phyloP scores from a whole-genome alignment of 768 basidiomycete genomes.

The Amanita thiersii region DNA sequence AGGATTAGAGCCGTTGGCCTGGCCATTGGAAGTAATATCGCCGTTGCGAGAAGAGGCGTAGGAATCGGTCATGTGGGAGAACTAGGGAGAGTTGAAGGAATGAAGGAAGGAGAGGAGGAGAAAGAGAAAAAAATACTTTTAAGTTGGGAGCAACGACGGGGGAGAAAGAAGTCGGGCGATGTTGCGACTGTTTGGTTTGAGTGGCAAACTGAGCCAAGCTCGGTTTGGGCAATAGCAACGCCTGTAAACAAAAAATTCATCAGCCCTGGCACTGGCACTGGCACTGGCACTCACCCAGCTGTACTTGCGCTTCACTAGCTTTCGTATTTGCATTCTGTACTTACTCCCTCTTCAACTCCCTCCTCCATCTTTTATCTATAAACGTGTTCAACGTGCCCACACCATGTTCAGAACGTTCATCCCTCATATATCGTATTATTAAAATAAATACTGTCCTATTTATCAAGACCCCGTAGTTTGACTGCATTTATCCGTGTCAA shows the following conservation, averaged over 20 bases:
- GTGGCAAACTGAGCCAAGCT: constrained; percentile 34
- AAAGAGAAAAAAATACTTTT: constrained; percentile 39
- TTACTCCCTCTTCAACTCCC: constrained; percentile 1
- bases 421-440: constrained; percentile 1
- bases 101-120: constrained; percentile 19
- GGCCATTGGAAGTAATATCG: constrained; percentile 52
- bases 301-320: constrained; percentile 10
- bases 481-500: constrained; percentile 25
- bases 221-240: constrained; percentile 43
- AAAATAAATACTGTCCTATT: constrained; percentile 10
- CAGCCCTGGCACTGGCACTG: constrained; percentile 1
- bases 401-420: background rate
- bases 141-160: constrained; percentile 42
- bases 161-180: constrained; percentile 43
- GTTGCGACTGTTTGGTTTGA: constrained; percentile 39
- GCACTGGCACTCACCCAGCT: constrained; percentile 21
- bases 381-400: background rate
- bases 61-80: constrained; percentile 63
- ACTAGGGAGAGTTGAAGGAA: constrained; percentile 20
- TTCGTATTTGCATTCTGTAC: constrained; percentile 8
- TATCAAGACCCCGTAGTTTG: constrained; percentile 7
- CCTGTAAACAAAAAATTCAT: constrained; percentile 18
- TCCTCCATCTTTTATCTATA: constrained; percentile 1
- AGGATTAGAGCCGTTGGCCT: constrained; percentile 55
- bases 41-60: constrained; percentile 63